These are phyloP conservation scores for Blumeria graminis DNA, from an alignment of 2,329 filamentous ascomycete genomes.

Conservation along the genomic window DNA sequence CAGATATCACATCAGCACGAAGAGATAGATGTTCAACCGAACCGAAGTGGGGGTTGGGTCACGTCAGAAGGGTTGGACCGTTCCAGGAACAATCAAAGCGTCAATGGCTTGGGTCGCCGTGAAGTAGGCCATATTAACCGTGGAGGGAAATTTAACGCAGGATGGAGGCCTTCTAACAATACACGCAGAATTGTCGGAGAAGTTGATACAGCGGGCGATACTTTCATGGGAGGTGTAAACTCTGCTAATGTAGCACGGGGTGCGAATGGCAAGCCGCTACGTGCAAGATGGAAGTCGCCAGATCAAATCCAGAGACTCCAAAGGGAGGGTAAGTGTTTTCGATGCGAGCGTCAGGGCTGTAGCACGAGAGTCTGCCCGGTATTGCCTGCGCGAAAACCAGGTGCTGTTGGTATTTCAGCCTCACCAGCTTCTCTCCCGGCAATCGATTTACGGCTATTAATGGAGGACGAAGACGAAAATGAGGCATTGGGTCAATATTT, in stretches of 20 bases:
- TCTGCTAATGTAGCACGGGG: neutral
- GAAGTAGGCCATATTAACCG: too few species aligned
- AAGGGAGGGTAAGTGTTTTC: neutral
- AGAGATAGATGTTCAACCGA: neutral
- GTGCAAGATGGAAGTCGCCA: neutral
- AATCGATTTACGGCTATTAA: neutral
- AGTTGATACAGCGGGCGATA: neutral
- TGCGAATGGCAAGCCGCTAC: neutral
- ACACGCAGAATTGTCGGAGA: neutral
- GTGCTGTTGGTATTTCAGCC: neutral
- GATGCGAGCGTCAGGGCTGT: neutral
- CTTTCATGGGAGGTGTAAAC: neutral
- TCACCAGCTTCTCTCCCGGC: neutral
- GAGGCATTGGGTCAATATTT: too few species aligned
- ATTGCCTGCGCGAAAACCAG: neutral
- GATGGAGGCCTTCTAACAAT: too few species aligned
- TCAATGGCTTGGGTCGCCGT: too few species aligned
- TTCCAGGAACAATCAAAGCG: too few species aligned
- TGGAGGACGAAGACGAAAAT: neutral
- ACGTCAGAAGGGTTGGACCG: too few species aligned
- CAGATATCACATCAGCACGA: neutral
- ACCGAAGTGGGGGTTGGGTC: too few species aligned
- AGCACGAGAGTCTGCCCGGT: neutral
- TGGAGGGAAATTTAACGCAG: too few species aligned
- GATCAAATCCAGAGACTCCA: neutral